Base-by-base conservation (phyloP, 495 filamentous ascomycete genomes). In the Bacidia rubella region DNA sequence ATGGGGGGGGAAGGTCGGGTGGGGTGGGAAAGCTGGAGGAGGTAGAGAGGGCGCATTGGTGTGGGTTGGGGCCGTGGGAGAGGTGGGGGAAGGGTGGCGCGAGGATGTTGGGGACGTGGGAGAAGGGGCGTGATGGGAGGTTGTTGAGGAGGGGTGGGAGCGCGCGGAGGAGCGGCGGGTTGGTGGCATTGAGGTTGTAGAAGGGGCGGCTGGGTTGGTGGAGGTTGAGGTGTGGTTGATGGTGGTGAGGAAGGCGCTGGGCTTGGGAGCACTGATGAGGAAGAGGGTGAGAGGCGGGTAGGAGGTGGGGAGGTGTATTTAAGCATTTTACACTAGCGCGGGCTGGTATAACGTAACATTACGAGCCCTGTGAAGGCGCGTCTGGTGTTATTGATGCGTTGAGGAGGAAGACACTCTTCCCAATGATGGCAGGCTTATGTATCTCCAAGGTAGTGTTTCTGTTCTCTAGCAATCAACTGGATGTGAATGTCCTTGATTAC, bases 1-100 rank as follows among this genome's bases (percentile, higher is more conserved):
- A 64, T 80, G 77, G 47, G 70, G 63, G 24, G 80, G 80, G 62
- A 81, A 83, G 35, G 73, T 70, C 17, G 73, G 70, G 15, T 61
- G 51, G 5, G 29, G 29, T 5, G 15, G 29, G 7, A 35, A 35
- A 35, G n/a, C n/a, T 24, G 56, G 51, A n/a, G 41, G 41, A 22
- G 41, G 9, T n/a, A 20, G 9, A 10, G 53, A 24, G 20, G 53
- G 21, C 11, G 48, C 0, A 24, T 29, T 10, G 11, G 40, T 10
- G 21, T 38, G 21, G 0, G 20, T 1, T 2, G 50, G 40, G 3
- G 38, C 20, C 21, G 42, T 52, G 39, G 51, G 24, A 21, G 24
- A 0, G 40, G 41, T 4, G 19, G 25, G 3, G 27, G 40, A 40
- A 23, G 27, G 17, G n/a, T 2, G 9, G 22, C 11, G 19, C 9